These are phyloP conservation scores for Pontederia crassipes DNA, from an alignment of 176 grass and related monocot genomes.

Conservation along the genomic window DNA sequence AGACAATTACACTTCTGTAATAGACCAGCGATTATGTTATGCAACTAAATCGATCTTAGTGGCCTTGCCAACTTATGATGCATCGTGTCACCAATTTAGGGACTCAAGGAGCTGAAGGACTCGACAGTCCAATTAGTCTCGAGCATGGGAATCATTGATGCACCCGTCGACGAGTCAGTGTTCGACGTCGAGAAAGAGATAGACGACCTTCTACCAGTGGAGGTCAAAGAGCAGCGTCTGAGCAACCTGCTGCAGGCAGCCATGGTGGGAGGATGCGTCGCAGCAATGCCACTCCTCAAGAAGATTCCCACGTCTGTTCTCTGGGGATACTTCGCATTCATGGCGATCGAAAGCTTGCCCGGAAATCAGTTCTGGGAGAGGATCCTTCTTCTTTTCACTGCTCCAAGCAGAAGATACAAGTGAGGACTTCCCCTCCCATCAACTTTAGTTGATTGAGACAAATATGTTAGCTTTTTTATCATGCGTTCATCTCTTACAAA, in stretches of 20 bases:
- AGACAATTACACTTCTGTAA: not conserved
- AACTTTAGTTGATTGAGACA: not conserved
- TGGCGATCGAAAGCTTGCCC: slow-evolving; percentile 95
- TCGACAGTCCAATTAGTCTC: slow-evolving; percentile 77
- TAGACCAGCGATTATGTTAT: no score
- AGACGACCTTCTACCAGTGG: slow-evolving; percentile 83
- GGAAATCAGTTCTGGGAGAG: slow-evolving; percentile 99
- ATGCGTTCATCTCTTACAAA: no score
- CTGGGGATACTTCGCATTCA: slow-evolving; percentile 99
- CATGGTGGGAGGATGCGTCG: slow-evolving; percentile 73
- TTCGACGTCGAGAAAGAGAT: slow-evolving; percentile 98
- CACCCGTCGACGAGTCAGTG: slow-evolving; percentile 71
- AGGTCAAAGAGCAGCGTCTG: slow-evolving; percentile 88
- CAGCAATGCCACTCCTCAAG: slow-evolving; percentile 86
- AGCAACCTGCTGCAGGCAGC: slow-evolving; percentile 78
- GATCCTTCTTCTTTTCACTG: slow-evolving; percentile 89
- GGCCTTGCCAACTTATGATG: no score
- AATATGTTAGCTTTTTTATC: no score
- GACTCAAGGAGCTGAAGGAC: slow-evolving; percentile 82
- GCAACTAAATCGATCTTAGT: no score
- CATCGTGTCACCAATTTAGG: slow-evolving; percentile 11
- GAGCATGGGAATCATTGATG: slow-evolving; percentile 82
- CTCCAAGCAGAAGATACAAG: slow-evolving; percentile 97
- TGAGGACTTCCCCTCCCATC: slow-evolving; percentile 19
- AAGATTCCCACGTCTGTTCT: slow-evolving; percentile 92